These are phyloP conservation scores for Wickerhamomyces mucosus DNA, from an alignment of 805 yeast species.

Conservation along the genomic window DNA sequence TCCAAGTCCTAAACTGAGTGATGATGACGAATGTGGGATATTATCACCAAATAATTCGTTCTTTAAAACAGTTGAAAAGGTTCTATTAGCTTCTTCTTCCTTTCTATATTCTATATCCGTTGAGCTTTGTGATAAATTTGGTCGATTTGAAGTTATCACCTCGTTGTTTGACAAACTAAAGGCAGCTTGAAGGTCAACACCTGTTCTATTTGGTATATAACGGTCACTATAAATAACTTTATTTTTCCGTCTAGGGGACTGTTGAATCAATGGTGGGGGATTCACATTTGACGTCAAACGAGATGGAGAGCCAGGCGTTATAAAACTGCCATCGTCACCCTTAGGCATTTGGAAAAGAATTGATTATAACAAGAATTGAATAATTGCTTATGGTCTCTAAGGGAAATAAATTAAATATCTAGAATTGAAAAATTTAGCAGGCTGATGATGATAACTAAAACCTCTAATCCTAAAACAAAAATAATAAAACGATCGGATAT, in stretches of 20 bases:
- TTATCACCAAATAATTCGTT: conserved; percentile 90
- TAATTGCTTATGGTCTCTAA: too few relatives aligned
- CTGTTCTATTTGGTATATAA: conserved; percentile 80
- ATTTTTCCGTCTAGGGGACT: conserved; percentile 27
- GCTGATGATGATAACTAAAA: too few relatives aligned
- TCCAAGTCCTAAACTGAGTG: conserved; percentile 5
- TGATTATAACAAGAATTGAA: too few relatives aligned
- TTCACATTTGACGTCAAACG: conserved; percentile 20
- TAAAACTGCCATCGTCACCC: conserved; percentile 10
- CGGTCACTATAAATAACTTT: conserved; percentile 66
- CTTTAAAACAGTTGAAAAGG: conserved; percentile 77
- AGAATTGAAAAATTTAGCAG: too few relatives aligned
- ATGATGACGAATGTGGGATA: conserved; percentile 35
- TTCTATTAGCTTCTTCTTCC: conserved; percentile 77
- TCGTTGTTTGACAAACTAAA: conserved; percentile 16
- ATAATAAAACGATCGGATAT: too few relatives aligned
- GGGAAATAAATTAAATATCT: too few relatives aligned
- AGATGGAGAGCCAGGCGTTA: conserved; percentile 22
- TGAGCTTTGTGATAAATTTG: conserved; percentile 16
- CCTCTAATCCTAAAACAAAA: too few relatives aligned
- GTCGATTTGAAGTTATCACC: conserved; percentile 10
- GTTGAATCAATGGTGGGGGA: conserved; percentile 8
- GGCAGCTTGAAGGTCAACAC: conserved; percentile 83
- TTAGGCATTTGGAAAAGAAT: too few relatives aligned
- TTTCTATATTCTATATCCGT: conserved; percentile 57